Conservation (phyloP, 768 basidiomycete genomes). For the Mycena amicta region DNA sequence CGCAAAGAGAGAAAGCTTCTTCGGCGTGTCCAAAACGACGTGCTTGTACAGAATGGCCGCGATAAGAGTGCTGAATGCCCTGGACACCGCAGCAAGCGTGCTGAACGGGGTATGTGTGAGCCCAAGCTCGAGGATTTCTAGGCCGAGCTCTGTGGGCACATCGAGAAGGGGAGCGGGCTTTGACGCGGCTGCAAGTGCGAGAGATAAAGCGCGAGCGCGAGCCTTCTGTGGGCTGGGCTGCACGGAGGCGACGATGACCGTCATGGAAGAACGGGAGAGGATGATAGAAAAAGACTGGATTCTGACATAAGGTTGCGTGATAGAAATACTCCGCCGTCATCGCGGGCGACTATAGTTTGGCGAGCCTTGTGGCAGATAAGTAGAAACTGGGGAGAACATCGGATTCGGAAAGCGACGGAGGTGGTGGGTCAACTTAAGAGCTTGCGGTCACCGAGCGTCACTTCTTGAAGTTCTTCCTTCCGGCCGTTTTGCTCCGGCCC, state of each 20-base stretch:
- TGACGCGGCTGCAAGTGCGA: constrained; percentile 16
- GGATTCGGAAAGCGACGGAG: too few species aligned
- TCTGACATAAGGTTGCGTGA: background rate
- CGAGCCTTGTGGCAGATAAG: too few species aligned
- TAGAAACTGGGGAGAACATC: too few species aligned
- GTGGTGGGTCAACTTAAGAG: too few species aligned
- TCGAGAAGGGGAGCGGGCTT: constrained; percentile 29
- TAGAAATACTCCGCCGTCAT: too few species aligned
- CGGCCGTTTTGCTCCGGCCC: too few species aligned
- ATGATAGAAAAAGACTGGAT: background rate
- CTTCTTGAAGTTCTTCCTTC: too few species aligned
- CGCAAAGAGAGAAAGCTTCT: constrained; percentile 35
- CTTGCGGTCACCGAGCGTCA: too few species aligned
- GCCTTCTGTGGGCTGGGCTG: constrained; percentile 15
- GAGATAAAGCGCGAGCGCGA: constrained; percentile 20
- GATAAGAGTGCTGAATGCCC: constrained; percentile 33
- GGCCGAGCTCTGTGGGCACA: constrained; percentile 41
- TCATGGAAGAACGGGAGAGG: background rate
- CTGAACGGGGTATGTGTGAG: constrained; percentile 32
- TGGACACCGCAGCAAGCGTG: constrained; percentile 33
- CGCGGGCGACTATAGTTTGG: too few species aligned
- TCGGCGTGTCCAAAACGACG: constrained; percentile 36
- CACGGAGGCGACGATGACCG: background rate
- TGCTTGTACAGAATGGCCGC: constrained; percentile 41
- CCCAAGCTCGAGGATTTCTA: constrained; percentile 40